Base-by-base conservation (phyloP, 1,284 basidiomycete species). In the Moesziomyces aphidis region DNA sequence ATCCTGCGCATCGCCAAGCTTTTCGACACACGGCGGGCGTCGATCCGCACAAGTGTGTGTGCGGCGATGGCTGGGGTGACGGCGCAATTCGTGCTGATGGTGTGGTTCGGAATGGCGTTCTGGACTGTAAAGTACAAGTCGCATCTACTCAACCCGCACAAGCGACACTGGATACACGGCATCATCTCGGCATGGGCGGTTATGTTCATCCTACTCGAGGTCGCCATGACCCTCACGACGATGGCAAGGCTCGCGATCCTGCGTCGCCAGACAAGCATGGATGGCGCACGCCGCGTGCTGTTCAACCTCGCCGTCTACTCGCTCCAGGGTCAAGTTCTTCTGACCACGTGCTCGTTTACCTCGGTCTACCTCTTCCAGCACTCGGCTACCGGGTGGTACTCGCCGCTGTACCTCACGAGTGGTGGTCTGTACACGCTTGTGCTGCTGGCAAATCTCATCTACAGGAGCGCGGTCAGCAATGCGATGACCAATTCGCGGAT, bases 371-470 rank as follows among this genome's bases (percentile, higher is more conserved):
- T 68, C n/a, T 73, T 73, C n/a, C 26, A 22, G 19, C 31, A 31
- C 1, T 42, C 26, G 4, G 34, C 19, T 2, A 61, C 36, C 11
- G 71, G 71, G 0, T 73, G 64, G 65, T 73, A 73, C 34, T 53
- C 46, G 4, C 71, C 71, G 0, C 9, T 61, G 42, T 73, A 73
- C 23, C 26, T 73, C 43, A 13, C 44, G 15, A 49, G 21, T 5
- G 71, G 71, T 0, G 28, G 51, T 2, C 22, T 64, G 46, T 73
- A 73, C 24, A 73, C 71, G 19, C 4, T 59, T 23, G 61, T 73
- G 13, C 13, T 73, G 45, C 28, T 57, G 11, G 50, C 71, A 0
- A 73, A 69, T 44, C 22, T 73, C 23, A 61, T 64, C 21, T 73
- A 68, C 26, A 26, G 71, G 2, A 22, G 36, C 1, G 61, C 48